Evolutionary conservation across 164 flowering plant species (phyloP), one percentile per base, ranked within the genome.

Genomic region (Stephania japonica): DNA sequence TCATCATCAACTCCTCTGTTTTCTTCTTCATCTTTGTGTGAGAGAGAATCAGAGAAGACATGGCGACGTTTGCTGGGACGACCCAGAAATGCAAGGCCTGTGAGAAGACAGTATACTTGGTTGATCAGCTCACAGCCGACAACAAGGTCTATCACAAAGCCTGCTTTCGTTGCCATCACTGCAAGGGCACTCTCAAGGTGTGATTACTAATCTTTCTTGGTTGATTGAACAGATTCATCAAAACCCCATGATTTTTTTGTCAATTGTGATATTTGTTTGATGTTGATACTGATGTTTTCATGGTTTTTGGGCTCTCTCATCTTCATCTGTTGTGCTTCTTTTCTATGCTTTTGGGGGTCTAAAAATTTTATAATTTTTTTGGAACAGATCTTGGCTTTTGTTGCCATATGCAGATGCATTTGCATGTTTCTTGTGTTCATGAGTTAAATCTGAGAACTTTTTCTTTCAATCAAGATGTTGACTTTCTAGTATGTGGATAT

Each of bases 141-240:
- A 81, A 78, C 79, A 86, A 84, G 77, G 88, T 89, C 70, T 92
- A 86, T 77, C 97, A 92, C 83, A 90, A 85, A 81, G 81, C 96
- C 72, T 92, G 97, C 70, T 92, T 92, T 81, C 89, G 92, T 72
- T 92, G 97, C 81, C 91, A 90, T 77, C 97, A 92, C 83, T 92
- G 97, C 81, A 89, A 88, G 79, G 82, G 92, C 32, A 91, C 93
- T 78, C 91, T 91, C 77, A 89, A 89, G 93, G 96, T 88, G 59
- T 53, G 25, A 11, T 9, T 23, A 16, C 49, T 75, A 44, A 13
- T 59, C 4, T 23, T 67, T 43, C 19, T 71, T 38, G 67, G 12
- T 62, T 62, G 14, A 71, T 71, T 10, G 24, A 59, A 42, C 24
- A 63, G 66, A 63, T 16, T 67, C 24, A 18, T 38, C 47, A 24